Percentiles rank a stretch among this genome's conserved stretches.
These are phyloP conservation scores for Carex scoparia DNA, from an alignment of 176 grass and related monocot species.

Conservation along the genomic window DNA sequence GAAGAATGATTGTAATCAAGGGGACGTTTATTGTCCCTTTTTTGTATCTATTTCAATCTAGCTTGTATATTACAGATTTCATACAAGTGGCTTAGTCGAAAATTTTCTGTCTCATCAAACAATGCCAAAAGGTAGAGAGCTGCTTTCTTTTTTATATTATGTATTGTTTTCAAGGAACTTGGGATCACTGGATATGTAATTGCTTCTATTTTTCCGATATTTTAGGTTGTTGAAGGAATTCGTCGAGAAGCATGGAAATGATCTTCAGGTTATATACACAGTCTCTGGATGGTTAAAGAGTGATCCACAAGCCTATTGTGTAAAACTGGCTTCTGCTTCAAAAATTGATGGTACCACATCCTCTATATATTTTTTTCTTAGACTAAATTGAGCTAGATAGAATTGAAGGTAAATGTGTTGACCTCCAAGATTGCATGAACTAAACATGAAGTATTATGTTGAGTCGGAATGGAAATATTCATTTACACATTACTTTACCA, in stretches of 20 bases:
- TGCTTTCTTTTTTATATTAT: neutral
- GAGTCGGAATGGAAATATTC: neutral
- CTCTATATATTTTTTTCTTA: neutral
- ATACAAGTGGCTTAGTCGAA: conserved; percentile 97
- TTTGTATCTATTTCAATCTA: neutral
- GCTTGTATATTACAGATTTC: conserved; percentile 59
- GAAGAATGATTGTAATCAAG: neutral
- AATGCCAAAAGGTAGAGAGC: conserved; percentile 67
- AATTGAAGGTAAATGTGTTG: neutral
- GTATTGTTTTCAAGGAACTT: neutral
- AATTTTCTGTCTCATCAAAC: conserved; percentile 87
- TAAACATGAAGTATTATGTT: neutral
- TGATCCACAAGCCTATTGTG: conserved; percentile 50
- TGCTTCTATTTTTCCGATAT: conserved; percentile 3
- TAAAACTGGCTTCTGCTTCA: conserved; percentile 74
- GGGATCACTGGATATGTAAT: neutral
- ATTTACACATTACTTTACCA: neutral
- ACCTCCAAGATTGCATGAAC: no score
- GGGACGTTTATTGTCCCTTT: neutral
- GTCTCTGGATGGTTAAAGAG: conserved; percentile 86
- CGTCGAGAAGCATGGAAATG: conserved; percentile 43
- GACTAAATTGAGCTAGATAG: neutral
- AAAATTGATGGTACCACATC: conserved; percentile 65
- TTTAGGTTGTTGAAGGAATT: conserved; percentile 86
- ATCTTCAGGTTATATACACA: conserved; percentile 74